These are phyloP conservation scores for Clarireedia monteithiana DNA, from an alignment of 2,329 filamentous ascomycete genomes.

Conservation along the genomic window DNA sequence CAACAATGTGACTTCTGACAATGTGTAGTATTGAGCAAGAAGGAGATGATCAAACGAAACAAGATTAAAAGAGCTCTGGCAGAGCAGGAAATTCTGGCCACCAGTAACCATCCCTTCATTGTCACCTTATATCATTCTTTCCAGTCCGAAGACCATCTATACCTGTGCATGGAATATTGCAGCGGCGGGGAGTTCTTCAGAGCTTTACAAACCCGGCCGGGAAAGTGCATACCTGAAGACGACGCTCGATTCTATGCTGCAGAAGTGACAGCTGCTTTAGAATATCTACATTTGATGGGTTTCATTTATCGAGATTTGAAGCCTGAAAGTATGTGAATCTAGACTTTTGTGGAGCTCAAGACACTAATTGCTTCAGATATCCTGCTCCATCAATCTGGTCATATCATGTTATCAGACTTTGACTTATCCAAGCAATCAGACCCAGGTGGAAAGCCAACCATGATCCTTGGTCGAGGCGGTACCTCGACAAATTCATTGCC, in stretches of 20 bases:
- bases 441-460: constrained; percentile 88
- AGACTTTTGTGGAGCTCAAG: constrained; percentile 11
- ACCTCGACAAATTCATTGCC: constrained; percentile 71
- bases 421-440: constrained; percentile 97
- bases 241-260: constrained; percentile 96
- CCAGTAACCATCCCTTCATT: constrained; percentile 98
- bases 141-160: constrained; percentile 96
- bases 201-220: constrained; percentile 88
- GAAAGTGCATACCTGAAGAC: constrained; percentile 95
- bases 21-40: constrained; percentile 83
- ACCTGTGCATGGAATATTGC: constrained; percentile 99
- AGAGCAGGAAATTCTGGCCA: constrained; percentile 95
- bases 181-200: constrained; percentile 98
- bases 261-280: constrained; percentile 90
- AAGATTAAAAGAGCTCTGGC: constrained; percentile 98
- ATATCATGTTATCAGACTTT: constrained; percentile 99
- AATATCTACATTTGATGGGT: constrained; percentile 97
- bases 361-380: constrained; percentile 61
- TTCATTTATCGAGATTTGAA: constrained; percentile 99
- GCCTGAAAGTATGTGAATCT: constrained; percentile 72
- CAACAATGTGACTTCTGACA: constrained; percentile 12
- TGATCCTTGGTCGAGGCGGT: constrained; percentile 84
- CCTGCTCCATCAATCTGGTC: constrained; percentile 94
- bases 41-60: constrained; percentile 99
- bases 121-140: constrained; percentile 98